Base-by-base conservation (phyloP, 495 filamentous ascomycete species). In the Massariosphaeria phaeospora region DNA sequence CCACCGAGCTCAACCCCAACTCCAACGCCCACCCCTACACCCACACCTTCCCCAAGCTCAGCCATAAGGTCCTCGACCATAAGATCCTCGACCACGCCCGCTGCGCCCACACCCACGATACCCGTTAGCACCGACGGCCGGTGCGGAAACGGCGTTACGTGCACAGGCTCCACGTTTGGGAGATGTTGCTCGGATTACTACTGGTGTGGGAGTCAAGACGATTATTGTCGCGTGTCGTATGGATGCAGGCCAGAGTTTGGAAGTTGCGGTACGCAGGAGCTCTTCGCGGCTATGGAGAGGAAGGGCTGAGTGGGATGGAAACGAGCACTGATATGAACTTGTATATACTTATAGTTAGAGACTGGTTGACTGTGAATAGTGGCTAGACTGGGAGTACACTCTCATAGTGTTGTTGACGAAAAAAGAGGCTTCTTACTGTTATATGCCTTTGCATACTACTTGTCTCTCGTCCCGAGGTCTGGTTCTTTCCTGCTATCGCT, bases 111-210 rank as follows among this genome's bases (percentile, higher is more conserved):
- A 9, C 51, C 56, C 12, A 59, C 56, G 11, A 31, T 55, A 4
- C 50, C 50, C 23, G 57, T 61, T 11, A 61, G 50, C 47, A 25
- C 23, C 18, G 46, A 61, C 39, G 57, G 57, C 3, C n/a, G 12
- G 24, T 61, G 57, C 25, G 57, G 57, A 27, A 51, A 55, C 25
- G 51, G 57, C 10, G 17, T 42, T 9, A 29, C 40, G 2, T 61
- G 57, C 29, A 30, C 27, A 1, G 51, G 57, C 1, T 47, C 36
- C 1, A 61, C 57, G 4, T 61, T 49, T 42, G 57, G 57, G 18
- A 31, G 25, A 18, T 61, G 57, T 33, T 61, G 57, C 29, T 50
- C 43, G 5, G 51, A 51, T 9, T 61, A 61, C 18, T 26, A 17
- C 13, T 59, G 25, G 11, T 59, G 55, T 33, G 55, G 55, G 18